Conservation (phyloP, 129 eudicot species). For the Chrysanthemum lavandulifolium region DNA sequence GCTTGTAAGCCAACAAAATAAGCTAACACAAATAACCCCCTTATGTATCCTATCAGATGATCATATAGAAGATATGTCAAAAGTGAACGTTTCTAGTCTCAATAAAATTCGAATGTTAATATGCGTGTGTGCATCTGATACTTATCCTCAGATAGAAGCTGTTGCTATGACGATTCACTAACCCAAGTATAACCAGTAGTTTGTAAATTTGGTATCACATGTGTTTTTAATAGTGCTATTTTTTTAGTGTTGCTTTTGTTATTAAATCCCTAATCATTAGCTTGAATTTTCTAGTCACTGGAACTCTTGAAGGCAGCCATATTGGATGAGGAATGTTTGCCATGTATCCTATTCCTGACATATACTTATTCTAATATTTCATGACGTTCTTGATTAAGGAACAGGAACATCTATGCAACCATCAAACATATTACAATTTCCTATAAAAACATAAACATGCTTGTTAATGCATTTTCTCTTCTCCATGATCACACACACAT, state of each 20-base stretch:
- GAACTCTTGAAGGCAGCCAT: constrained; percentile 85
- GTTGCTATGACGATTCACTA: background rate
- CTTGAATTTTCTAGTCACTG: constrained; percentile 63
- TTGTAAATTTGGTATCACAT: constrained; percentile 2
- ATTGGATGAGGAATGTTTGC: constrained; percentile 75
- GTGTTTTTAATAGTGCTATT: background rate
- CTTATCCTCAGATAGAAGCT: background rate
- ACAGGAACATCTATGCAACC: background rate
- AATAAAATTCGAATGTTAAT: background rate
- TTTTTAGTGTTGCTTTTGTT: background rate
- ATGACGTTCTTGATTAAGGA: background rate
- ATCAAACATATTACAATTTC: constrained; percentile 10
- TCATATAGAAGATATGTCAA: constrained; percentile 7
- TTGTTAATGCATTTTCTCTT: constrained; percentile 7
- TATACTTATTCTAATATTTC: background rate
- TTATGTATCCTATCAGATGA: background rate
- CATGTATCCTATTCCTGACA: constrained; percentile 69
- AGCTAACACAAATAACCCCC: no score
- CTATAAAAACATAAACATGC: constrained; percentile 4
- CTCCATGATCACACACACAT: constrained; percentile 4
- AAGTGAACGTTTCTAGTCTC: background rate
- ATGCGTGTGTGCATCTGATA: background rate
- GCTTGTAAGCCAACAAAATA: no score
- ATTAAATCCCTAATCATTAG: constrained; percentile 10
- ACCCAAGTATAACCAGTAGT: constrained; percentile 1